These are phyloP conservation scores for Daedalea quercina DNA, from an alignment of 768 basidiomycete species.

Conservation along the genomic window DNA sequence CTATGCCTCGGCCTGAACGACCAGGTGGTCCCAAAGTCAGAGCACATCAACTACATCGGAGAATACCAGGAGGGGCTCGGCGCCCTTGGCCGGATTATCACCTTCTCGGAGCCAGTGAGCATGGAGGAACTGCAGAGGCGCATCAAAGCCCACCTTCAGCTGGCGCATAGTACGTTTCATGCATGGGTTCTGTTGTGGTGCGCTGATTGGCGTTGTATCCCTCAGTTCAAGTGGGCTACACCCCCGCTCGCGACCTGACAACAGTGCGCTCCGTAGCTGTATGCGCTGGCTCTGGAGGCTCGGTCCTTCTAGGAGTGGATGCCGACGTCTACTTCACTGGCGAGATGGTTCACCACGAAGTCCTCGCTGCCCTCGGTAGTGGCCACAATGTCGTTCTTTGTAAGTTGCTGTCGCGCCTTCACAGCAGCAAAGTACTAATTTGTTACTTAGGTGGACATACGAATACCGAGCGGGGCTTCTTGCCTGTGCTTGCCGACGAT, in stretches of 20 bases:
- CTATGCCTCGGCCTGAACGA: conserved; percentile 39
- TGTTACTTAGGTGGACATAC: conserved; percentile 72
- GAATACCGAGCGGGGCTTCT: conserved; percentile 92
- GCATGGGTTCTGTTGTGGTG: conserved; percentile 6
- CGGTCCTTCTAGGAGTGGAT: conserved; percentile 58
- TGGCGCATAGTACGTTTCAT: conserved; percentile 50
- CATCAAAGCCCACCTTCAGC: conserved; percentile 62
- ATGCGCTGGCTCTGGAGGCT: conserved; percentile 87
- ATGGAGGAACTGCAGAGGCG: conserved; percentile 56
- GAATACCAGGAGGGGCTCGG: conserved; percentile 24
- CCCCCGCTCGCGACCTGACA: conserved; percentile 19
- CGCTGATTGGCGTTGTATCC: no score
- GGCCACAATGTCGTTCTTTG: conserved; percentile 83
- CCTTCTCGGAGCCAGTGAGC: conserved; percentile 46
- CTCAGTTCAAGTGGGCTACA: conserved; percentile 64
- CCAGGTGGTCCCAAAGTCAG: conserved; percentile 15
- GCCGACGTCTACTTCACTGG: conserved; percentile 93
- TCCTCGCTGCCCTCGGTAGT: conserved; percentile 70
- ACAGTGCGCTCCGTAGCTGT: conserved; percentile 63
- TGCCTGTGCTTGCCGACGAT: conserved; percentile 64
- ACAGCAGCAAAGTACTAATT: not conserved
- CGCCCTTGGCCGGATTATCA: conserved; percentile 66
- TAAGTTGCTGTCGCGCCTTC: conserved; percentile 30
- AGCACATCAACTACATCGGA: conserved; percentile 14
- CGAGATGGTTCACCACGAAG: conserved; percentile 89